These are phyloP conservation scores for Scenedesmus sp. DNA, from an alignment of 163 green algal genomes.

Conservation along the genomic window DNA sequence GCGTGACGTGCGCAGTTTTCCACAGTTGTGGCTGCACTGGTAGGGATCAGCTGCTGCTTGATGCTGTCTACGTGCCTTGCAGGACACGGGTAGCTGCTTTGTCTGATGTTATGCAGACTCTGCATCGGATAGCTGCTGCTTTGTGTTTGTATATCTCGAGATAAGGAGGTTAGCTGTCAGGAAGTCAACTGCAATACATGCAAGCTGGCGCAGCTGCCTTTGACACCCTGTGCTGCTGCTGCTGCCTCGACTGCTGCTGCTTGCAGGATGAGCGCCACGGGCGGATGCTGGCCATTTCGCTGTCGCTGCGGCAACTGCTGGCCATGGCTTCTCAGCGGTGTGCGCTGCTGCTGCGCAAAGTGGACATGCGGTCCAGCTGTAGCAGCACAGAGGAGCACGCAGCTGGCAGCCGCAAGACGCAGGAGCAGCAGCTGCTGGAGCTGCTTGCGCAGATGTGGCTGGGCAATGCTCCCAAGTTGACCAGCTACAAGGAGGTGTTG, in stretches of 20 bases:
- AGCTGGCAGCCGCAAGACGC: background rate
- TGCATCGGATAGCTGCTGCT: no score
- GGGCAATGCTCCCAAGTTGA: slow-evolving; percentile 1
- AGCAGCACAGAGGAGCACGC: background rate
- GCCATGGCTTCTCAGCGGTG: slow-evolving; percentile 13
- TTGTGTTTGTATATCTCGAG: no score
- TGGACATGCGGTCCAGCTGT: background rate
- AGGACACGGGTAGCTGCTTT: background rate
- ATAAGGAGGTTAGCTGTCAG: no score
- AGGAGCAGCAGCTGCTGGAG: slow-evolving; percentile 11
- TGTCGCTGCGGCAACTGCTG: slow-evolving; percentile 30
- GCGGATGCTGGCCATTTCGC: background rate
- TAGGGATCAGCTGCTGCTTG: no score
- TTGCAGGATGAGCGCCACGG: slow-evolving; percentile 35
- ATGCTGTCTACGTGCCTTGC: background rate
- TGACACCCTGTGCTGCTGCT: background rate
- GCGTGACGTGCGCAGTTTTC: no score
- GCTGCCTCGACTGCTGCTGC: background rate
- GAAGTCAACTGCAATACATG: no score
- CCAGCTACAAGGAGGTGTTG: background rate
- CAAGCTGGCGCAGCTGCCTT: no score
- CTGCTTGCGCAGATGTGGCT: slow-evolving; percentile 23
- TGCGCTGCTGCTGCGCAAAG: slow-evolving; percentile 36
- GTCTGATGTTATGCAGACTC: background rate
- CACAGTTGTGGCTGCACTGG: no score